These are phyloP conservation scores for Komagataea norvegica DNA, from an alignment of 1,139 yeast genomes.

Conservation along the genomic window DNA sequence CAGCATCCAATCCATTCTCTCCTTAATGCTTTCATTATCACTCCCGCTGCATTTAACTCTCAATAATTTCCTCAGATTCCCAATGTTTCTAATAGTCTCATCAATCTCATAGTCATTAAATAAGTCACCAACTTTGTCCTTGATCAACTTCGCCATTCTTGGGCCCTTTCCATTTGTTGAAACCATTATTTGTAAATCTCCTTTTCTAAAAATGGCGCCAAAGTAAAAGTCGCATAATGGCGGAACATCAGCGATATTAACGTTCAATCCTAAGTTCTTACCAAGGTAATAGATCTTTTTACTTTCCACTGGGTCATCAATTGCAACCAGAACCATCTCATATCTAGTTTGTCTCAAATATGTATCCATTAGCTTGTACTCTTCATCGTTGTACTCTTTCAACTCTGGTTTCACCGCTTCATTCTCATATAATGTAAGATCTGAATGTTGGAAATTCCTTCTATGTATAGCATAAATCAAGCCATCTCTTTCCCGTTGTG, in stretches of 20 bases:
- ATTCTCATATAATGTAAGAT: constrained; percentile 47
- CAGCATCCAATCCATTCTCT: constrained; percentile 72
- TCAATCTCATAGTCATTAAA: constrained; percentile 38
- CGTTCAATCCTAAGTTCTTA: constrained; percentile 53
- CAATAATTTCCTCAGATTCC: constrained; percentile 49
- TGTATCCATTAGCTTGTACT: constrained; percentile 35
- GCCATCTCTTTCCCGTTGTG: constrained; percentile 37
- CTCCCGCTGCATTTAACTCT: constrained; percentile 44
- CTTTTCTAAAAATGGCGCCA: constrained; percentile 73
- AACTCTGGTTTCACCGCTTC: constrained; percentile 16
- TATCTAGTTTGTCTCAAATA: constrained; percentile 40
- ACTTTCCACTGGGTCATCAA: constrained; percentile 62
- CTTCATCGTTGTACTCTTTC: constrained; percentile 22
- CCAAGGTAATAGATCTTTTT: constrained; percentile 55
- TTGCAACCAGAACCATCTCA: constrained; percentile 68
- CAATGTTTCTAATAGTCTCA: constrained; percentile 61
- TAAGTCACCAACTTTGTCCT: constrained; percentile 40
- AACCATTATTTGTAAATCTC: constrained; percentile 77
- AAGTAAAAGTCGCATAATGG: constrained; percentile 80
- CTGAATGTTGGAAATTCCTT: constrained; percentile 40
- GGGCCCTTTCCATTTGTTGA: constrained; percentile 85
- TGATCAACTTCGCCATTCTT: constrained; percentile 60
- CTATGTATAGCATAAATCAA: constrained; percentile 37
- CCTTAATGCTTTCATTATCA: constrained; percentile 49
- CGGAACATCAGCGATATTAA: constrained; percentile 84